phyloP scores from a whole-genome alignment of 1,284 basidiomycete species.

The Puccinia coronata region DNA sequence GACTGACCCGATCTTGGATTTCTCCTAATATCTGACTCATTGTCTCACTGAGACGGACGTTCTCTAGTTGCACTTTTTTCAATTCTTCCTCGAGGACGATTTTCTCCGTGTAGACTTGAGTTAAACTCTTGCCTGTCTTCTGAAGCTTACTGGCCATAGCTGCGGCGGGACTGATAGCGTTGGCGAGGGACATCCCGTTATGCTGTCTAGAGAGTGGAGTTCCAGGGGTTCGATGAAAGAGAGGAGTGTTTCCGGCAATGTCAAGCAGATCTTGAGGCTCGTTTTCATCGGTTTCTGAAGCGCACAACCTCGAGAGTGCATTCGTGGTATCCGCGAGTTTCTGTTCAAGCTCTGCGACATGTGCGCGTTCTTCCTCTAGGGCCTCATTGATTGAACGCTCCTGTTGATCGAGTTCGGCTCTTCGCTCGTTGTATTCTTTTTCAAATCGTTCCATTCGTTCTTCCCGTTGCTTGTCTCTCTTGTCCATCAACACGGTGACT shows the following conservation, averaged over 20 bases:
- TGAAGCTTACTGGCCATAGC: slow-evolving; percentile 77
- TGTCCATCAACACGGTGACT: slow-evolving; percentile 76
- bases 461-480: slow-evolving; percentile 75
- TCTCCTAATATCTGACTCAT: slow-evolving; percentile 73
- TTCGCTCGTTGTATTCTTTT: slow-evolving; percentile 71
- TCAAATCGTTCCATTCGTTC: slow-evolving; percentile 75
- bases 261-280: slow-evolving; percentile 32
- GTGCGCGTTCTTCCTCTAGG: slow-evolving; percentile 64
- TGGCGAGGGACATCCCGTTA: slow-evolving; percentile 12
- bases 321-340: slow-evolving; percentile 63
- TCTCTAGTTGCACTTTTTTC: slow-evolving; percentile 73
- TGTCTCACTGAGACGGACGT: slow-evolving; percentile 75
- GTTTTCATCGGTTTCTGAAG: slow-evolving; percentile 14
- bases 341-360: slow-evolving; percentile 60
- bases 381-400: slow-evolving; percentile 70
- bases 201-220: slow-evolving; percentile 44
- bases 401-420: slow-evolving; percentile 69
- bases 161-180: slow-evolving; percentile 67
- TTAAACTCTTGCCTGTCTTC: slow-evolving; percentile 76
- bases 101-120: slow-evolving; percentile 84
- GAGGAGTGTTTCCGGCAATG: slow-evolving; percentile 41
- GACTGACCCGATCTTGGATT: slow-evolving; percentile 79
- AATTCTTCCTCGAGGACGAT: slow-evolving; percentile 80
- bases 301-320: slow-evolving; percentile 66
- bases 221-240: slow-evolving; percentile 16